Percentiles rank a stretch among this genome's conserved stretches.
Conservation (phyloP, 2,329 filamentous ascomycete genomes). For the Leptodontidium sp. region DNA sequence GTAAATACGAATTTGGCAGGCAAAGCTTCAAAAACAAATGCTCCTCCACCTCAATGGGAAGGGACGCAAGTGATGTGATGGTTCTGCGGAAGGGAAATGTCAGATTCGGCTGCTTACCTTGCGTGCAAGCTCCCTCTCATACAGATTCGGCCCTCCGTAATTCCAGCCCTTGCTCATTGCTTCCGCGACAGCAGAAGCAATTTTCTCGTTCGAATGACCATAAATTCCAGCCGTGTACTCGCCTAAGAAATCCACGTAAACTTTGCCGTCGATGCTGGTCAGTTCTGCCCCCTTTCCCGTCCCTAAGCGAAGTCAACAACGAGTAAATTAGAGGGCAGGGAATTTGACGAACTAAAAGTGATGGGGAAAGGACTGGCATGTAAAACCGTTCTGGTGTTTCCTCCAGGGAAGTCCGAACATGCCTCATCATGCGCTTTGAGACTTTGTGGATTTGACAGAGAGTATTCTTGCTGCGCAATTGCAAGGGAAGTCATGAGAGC, state of each 20-base stretch:
- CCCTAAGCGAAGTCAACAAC: conserved; percentile 21
- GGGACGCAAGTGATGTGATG: background rate
- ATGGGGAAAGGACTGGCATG: conserved; percentile 40
- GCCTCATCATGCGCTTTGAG: conserved; percentile 37
- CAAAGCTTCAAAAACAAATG: no score
- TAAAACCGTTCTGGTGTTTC: conserved; percentile 42
- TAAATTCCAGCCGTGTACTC: conserved; percentile 73
- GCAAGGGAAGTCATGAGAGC: conserved; percentile 15
- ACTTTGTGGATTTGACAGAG: conserved; percentile 29
- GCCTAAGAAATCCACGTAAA: conserved; percentile 66
- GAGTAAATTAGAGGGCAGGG: background rate
- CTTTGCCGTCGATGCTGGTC: conserved; percentile 36
- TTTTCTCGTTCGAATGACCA: conserved; percentile 67
- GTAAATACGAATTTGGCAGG: no score
- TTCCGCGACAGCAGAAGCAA: conserved; percentile 56
- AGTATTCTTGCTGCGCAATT: conserved; percentile 28
- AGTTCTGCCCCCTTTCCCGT: conserved; percentile 34
- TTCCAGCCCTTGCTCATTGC: conserved; percentile 58
- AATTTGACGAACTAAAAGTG: conserved; percentile 28
- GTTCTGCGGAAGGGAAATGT: background rate
- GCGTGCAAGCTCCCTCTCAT: conserved; percentile 60
- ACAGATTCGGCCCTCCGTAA: conserved; percentile 59
- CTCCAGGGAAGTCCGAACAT: conserved; percentile 38
- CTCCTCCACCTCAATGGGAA: background rate
- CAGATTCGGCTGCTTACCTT: conserved; percentile 38